These are phyloP conservation scores for Aspergillus pseudoviridinutans DNA, from an alignment of 2,329 filamentous ascomycete genomes.

Conservation along the genomic window DNA sequence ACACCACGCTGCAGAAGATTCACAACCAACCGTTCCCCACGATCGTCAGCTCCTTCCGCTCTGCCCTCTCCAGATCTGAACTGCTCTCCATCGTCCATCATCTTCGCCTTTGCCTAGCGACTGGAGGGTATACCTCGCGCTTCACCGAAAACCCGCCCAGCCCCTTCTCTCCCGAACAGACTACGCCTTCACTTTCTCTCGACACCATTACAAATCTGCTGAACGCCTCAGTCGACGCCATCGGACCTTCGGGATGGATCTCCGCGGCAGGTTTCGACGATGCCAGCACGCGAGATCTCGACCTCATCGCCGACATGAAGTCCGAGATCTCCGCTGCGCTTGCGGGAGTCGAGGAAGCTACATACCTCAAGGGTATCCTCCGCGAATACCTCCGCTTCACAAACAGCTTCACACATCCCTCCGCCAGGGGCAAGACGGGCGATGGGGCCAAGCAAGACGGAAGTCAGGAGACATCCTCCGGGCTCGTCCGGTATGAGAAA, in stretches of 20 bases:
- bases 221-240: conserved; percentile 44
- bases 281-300: conserved; percentile 35
- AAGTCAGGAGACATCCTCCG: conserved; percentile 9
- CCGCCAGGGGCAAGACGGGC: conserved; percentile 9
- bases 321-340: conserved; percentile 47
- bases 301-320: conserved; percentile 46
- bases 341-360: conserved; percentile 46
- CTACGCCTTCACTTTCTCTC: conserved; percentile 35
- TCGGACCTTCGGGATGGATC: conserved; percentile 47
- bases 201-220: conserved; percentile 39
- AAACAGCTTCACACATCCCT: conserved; percentile 21
- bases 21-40: conserved; percentile 30
- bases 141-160: conserved; percentile 38
- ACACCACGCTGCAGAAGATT: conserved; percentile 35
- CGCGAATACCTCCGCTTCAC: conserved; percentile 44
- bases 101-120: conserved; percentile 41
- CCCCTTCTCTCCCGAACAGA: conserved; percentile 31
- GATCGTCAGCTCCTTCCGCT: conserved; percentile 34
- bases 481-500: conserved; percentile 33
- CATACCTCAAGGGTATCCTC: conserved; percentile 45
- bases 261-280: conserved; percentile 34
- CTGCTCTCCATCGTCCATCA: conserved; percentile 40
- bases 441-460: conserved; percentile 8
- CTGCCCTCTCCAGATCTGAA: conserved; percentile 36
- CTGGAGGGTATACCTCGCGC: conserved; percentile 40